These are phyloP conservation scores for Suillus americanus DNA, from an alignment of 768 basidiomycete species.

Conservation along the genomic window DNA sequence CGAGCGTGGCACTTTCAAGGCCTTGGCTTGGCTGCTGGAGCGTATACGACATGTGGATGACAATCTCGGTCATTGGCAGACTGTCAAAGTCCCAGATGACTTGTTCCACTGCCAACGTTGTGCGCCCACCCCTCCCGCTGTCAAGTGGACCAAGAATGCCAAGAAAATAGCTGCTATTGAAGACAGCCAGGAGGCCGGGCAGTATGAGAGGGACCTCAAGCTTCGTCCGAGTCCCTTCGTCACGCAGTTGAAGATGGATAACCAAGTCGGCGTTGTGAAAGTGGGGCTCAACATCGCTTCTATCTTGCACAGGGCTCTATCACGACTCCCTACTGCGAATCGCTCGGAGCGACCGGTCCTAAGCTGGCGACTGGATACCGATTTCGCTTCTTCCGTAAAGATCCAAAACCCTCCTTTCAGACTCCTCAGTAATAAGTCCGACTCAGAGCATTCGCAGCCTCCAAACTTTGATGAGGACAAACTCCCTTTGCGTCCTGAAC, in stretches of 20 bases:
- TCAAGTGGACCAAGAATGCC: slow-evolving; percentile 68
- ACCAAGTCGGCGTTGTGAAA: slow-evolving; percentile 67
- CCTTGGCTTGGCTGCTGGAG: slow-evolving; percentile 85
- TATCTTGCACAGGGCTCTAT: slow-evolving; percentile 81
- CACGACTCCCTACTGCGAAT: slow-evolving; percentile 65
- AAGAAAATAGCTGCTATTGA: slow-evolving; percentile 71
- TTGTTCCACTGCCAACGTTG: slow-evolving; percentile 72
- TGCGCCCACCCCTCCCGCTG: slow-evolving; percentile 73
- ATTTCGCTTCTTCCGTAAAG: slow-evolving; percentile 65
- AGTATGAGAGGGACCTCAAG: slow-evolving; percentile 88
- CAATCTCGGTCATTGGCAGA: slow-evolving; percentile 67
- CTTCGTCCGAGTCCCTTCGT: slow-evolving; percentile 83
- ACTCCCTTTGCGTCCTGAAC: slow-evolving; percentile 74
- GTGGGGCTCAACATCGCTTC: slow-evolving; percentile 89
- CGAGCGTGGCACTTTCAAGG: slow-evolving; percentile 77
- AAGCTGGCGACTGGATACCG: slow-evolving; percentile 83
- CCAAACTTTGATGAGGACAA: slow-evolving; percentile 58
- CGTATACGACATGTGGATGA: slow-evolving; percentile 76
- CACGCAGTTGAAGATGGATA: slow-evolving; percentile 72
- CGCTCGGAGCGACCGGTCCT: slow-evolving; percentile 47
- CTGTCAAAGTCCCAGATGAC: slow-evolving; percentile 43
- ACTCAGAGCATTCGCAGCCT: slow-evolving; percentile 72
- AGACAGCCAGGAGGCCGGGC: slow-evolving; percentile 82
- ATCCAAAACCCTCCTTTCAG: slow-evolving; percentile 62
- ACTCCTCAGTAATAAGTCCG: slow-evolving; percentile 73